Conservation (phyloP, 768 basidiomycete genomes). For the Calvatia gigantea region DNA sequence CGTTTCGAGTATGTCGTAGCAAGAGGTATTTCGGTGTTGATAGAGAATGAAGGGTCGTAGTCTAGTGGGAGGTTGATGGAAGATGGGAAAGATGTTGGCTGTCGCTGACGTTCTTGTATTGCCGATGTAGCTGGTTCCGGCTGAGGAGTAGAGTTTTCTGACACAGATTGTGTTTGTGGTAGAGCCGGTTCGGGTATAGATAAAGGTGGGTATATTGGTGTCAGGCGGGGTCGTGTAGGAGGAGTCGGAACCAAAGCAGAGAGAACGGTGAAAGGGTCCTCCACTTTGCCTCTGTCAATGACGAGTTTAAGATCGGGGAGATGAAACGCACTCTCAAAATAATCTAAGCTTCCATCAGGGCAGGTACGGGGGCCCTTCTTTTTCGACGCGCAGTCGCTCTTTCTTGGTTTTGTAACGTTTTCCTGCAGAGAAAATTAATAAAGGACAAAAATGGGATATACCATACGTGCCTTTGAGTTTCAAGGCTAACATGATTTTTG, state of each 20-base stretch:
- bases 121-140: slow-evolving; percentile 22
- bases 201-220: slow-evolving; percentile 51
- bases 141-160: slow-evolving; percentile 15
- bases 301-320: background rate
- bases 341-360: slow-evolving; percentile 82
- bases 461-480: slow-evolving; percentile 63
- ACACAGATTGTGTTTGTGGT: slow-evolving; percentile 12
- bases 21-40: slow-evolving; percentile 14
- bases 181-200: slow-evolving; percentile 21
- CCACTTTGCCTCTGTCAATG: slow-evolving; percentile 43
- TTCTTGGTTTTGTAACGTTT: slow-evolving; percentile 81
- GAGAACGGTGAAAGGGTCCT: slow-evolving; percentile 72
- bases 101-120: slow-evolving; percentile 20
- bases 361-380: slow-evolving; percentile 64
- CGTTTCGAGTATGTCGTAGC: slow-evolving; percentile 28
- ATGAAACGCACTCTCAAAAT: slow-evolving; percentile 54
- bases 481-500: slow-evolving; percentile 66
- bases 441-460: background rate
- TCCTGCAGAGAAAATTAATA: slow-evolving; percentile 34
- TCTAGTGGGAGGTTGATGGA: slow-evolving; percentile 23
- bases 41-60: slow-evolving; percentile 19
- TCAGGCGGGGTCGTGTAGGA: slow-evolving; percentile 49
- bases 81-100: slow-evolving; percentile 19
- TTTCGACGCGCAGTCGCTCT: slow-evolving; percentile 73
- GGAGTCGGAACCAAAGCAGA: slow-evolving; percentile 60